Evolutionary conservation across 169 alveolate genomes (phyloP), one percentile per base, ranked within the genome.

Genomic region (Cryptosporidium ryanae): DNA sequence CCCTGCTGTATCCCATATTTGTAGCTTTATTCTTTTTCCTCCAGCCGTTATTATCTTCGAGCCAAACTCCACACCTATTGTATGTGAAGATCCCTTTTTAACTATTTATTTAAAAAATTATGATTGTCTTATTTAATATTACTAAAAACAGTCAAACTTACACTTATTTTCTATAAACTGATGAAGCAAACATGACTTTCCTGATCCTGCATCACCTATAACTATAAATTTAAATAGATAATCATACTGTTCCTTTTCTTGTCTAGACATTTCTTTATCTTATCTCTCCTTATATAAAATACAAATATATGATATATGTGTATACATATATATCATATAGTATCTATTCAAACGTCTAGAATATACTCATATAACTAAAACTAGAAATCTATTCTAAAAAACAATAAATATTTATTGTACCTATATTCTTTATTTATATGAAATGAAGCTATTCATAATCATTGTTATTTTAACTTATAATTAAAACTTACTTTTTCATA

Each of bases 1-100:
- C 15, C 97, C 97, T 8, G 97, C 96, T 15, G 98, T 96, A 66
- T 95, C 98, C 96, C 98, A 96, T 13, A 96, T 94, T 82, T 96
- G 97, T 12, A 94, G 89, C 82, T 95, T 95, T 38, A 94, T 90
- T 52, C 64, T 71, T 48, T 92, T 90, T 6, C 93, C 92, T n/a
- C 84, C 84, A 31, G 91, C 64, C 27, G 84, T 59, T 23, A 92
- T 84, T 15, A 82, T 71, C 55, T 91, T 93, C 23, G 91, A 84
- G 2, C 92, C 95, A 67, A 91, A 91, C 82, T 94, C 97, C 8
- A 94, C 95, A 46, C 97, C 96, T 21, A 94, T 90, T 27, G 97
- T 94, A 59, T 94, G 96, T 3, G 92, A 89, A 18, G 94, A 89
- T 15, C 94, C 93, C 71, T 91, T 93, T 76, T 92, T 91, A 81